Percentiles rank a stretch among this genome's conserved stretches.
phyloP scores from a whole-genome alignment of 257 asterid species.

The Sherardia arvensis region DNA sequence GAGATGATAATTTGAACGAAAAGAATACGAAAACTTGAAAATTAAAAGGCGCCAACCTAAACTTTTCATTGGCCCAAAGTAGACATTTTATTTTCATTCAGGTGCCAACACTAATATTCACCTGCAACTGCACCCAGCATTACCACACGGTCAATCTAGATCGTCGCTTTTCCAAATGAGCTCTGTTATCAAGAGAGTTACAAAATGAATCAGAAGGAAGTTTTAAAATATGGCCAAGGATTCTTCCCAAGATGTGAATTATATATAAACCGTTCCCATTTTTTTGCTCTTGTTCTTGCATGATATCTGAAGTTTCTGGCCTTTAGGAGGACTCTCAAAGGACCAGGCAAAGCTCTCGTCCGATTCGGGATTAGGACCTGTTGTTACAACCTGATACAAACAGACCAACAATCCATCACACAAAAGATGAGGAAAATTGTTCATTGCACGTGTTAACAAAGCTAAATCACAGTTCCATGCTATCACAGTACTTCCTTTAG shows the following conservation, averaged over 20 bases:
- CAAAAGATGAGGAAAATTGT: background rate
- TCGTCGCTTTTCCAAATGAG: constrained; percentile 92
- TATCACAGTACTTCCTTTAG: no score
- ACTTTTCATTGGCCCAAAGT: no score
- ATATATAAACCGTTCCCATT: constrained; percentile 79
- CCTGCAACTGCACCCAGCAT: constrained; percentile 98
- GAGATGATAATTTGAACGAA: no score
- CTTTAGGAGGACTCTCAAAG: constrained; percentile 98
- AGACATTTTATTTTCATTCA: no score
- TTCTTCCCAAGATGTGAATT: background rate
- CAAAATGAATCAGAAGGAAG: background rate
- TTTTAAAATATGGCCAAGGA: background rate
- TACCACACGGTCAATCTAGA: constrained; percentile 94
- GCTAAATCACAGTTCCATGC: no score
- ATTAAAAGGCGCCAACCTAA: no score
- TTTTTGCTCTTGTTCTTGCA: constrained; percentile 99
- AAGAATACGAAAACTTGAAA: no score
- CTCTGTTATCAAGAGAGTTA: constrained; percentile 35
- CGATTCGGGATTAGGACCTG: constrained; percentile 96
- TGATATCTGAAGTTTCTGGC: constrained; percentile 97
- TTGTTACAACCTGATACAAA: constrained; percentile 62
- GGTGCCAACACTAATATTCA: no score
- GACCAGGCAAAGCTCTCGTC: constrained; percentile 95
- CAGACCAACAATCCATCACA: background rate
- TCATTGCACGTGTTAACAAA: no score